Evolutionary conservation across 805 yeast genomes (phyloP), one percentile per base, ranked within the genome.

Genomic region (Kluyveromyces siamensis): DNA sequence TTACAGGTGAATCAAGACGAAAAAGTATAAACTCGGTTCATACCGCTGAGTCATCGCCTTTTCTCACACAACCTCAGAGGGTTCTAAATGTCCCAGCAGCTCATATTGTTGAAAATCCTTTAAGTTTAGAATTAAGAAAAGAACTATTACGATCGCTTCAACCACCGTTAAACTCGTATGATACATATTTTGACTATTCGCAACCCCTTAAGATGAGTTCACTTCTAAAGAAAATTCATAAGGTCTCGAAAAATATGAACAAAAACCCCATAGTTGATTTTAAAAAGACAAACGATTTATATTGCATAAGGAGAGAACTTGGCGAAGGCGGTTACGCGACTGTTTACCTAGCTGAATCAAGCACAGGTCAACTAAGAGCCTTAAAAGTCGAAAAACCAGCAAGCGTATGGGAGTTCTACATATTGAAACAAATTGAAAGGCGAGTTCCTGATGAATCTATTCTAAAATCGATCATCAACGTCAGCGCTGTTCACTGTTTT

Each of bases 311-410:
- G 56, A 50, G 57, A 44, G 77, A 79, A 56, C 66, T 89, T 11
- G 96, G 96, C 0, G 76, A 75, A 57, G 95, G 95, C n/a, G 93
- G 90, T 0, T 83, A 72, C 67, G 95, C 90, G 0, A 73, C 79
- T 1, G 95, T 87, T 0, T 87, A 80, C 60, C 67, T 87, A 19
- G 81, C 85, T 1, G 90, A 85, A 60, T 69, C 74, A 11, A 73
- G 77, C 51, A 62, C 66, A 8, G 87, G 86, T 1, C 60, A 65
- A 1, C 58, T 76, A 35, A 75, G 72, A 45, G 95, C 96, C 0
- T 65, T 89, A 46, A 89, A 89, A 60, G 76, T 84, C 13, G 88
- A 84, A 58, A 72, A 73, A 16, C 87, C 91, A 0, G 69, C 86
- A 0, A 75, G 79, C 41, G 70, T 77, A 4, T 88, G 96, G 96